Percentiles rank a stretch among this genome's conserved stretches.
phyloP scores from a whole-genome alignment of 2,329 filamentous ascomycete species.

The Fusarium nurragi region DNA sequence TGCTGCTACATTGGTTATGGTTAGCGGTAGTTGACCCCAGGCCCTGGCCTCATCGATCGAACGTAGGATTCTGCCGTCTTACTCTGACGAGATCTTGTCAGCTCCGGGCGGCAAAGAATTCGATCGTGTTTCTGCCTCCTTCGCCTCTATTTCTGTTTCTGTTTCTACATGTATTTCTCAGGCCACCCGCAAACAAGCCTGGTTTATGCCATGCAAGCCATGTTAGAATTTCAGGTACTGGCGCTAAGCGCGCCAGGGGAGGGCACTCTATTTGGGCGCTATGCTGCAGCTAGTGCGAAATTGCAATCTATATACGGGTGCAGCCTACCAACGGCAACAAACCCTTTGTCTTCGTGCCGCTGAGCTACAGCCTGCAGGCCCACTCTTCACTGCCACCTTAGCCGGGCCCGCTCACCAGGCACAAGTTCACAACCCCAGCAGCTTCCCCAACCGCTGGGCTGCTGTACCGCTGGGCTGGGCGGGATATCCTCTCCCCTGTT shows the following conservation, averaged over 20 bases:
- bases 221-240: conserved; percentile 31
- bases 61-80: not conserved
- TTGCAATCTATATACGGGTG: conserved; percentile 5
- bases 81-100: not conserved
- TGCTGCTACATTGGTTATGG: not conserved
- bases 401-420: conserved; percentile 17
- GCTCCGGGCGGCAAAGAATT: not conserved
- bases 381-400: conserved; percentile 3
- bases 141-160: conserved; percentile 11
- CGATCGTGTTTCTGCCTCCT: not conserved
- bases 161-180: conserved; percentile 17
- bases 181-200: not conserved
- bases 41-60: conserved; percentile 11
- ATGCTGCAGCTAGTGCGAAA: conserved; percentile 13
- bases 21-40: not conserved
- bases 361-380: not conserved
- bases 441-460: conserved; percentile 15
- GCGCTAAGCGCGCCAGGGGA: conserved; percentile 17
- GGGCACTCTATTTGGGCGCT: conserved; percentile 12
- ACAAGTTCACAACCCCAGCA: conserved; percentile 16
- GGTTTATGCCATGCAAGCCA: conserved; percentile 6
- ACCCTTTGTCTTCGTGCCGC: conserved; percentile 21
- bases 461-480: conserved; percentile 23
- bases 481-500: conserved; percentile 12
- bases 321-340: conserved; percentile 10